These are phyloP conservation scores for Exophiala dermatitidis DNA, from an alignment of 2,329 filamentous ascomycete species.

Conservation along the genomic window DNA sequence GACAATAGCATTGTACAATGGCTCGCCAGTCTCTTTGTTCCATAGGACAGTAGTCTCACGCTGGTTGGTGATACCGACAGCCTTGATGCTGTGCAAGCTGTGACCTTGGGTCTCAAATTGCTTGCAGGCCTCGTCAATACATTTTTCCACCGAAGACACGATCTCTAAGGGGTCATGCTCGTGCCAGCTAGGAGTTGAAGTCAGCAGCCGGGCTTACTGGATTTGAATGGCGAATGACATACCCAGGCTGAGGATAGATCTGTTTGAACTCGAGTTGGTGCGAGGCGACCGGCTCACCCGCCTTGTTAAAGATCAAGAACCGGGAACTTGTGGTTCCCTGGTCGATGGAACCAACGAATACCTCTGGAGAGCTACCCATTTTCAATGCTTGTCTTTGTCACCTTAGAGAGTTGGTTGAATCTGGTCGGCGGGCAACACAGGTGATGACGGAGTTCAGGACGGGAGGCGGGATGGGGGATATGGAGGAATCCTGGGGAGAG, in stretches of 20 bases:
- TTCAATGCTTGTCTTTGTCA: background rate
- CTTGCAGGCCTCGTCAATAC: slow-evolving; percentile 68
- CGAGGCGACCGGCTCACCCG: slow-evolving; percentile 68
- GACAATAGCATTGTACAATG: slow-evolving; percentile 78
- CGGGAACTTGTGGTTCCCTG: slow-evolving; percentile 84
- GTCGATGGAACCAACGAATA: slow-evolving; percentile 81
- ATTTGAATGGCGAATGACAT: slow-evolving; percentile 18
- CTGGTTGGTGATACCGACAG: slow-evolving; percentile 40
- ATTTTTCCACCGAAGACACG: slow-evolving; percentile 65
- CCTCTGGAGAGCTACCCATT: slow-evolving; percentile 37
- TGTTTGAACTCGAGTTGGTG: slow-evolving; percentile 86
- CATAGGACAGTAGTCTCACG: slow-evolving; percentile 53
- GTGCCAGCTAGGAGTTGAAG: slow-evolving; percentile 60
- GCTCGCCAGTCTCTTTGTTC: slow-evolving; percentile 72
- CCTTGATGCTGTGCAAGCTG: slow-evolving; percentile 59
- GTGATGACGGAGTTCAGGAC: background rate
- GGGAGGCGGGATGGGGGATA: background rate
- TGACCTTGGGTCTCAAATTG: slow-evolving; percentile 66
- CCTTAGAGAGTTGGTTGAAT: background rate
- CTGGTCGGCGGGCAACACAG: background rate
- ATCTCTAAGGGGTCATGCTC: slow-evolving; percentile 79
- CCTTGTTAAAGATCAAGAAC: slow-evolving; percentile 81
- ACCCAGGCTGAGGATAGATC: slow-evolving; percentile 78
- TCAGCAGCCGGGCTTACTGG: background rate
- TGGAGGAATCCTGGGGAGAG: slow-evolving; percentile 16